Evolutionary conservation across 768 basidiomycete genomes (phyloP).

Genomic region (Suillus paluster): DNA sequence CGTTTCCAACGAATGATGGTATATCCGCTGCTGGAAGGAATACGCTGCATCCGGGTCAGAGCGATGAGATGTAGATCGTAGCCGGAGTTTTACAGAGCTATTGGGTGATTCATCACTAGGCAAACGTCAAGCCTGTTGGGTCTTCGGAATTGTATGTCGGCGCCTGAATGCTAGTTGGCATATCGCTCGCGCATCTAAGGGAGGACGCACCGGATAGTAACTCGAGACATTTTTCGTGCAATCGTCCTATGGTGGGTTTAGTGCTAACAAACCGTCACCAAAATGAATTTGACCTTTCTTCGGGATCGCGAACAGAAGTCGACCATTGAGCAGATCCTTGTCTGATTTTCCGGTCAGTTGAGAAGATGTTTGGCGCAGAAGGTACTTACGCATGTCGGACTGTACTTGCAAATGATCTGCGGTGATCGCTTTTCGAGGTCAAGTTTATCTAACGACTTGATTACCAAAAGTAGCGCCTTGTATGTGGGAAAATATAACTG

Average conservation of each 20-base stretch:
- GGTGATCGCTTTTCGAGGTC: not conserved
- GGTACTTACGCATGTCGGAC: constrained; percentile 28
- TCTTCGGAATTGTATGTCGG: constrained; percentile 93
- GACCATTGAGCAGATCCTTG: constrained; percentile 79
- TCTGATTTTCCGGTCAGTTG: constrained; percentile 41
- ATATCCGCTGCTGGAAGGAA: constrained; percentile 98
- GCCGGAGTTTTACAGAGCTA: constrained; percentile 77
- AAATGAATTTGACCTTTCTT: constrained; percentile 79
- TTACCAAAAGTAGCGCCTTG: constrained; percentile 9
- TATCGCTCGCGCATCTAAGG: not conserved
- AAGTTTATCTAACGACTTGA: not conserved
- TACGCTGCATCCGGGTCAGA: constrained; percentile 55
- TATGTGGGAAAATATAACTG: constrained; percentile 7
- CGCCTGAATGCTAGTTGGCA: constrained; percentile 53
- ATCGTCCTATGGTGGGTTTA: constrained; percentile 58
- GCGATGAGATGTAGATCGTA: not conserved
- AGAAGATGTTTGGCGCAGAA: fast-evolving
- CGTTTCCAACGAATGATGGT: constrained; percentile 97
- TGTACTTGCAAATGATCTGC: not conserved
- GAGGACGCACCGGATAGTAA: constrained; percentile 72
- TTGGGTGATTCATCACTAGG: constrained; percentile 90
- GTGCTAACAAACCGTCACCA: constrained; percentile 9
- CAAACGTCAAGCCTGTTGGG: constrained; percentile 90
- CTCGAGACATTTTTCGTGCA: constrained; percentile 89
- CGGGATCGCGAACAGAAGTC: constrained; percentile 92